Percentiles rank a stretch among this genome's conserved stretches.
Conservation (phyloP, 2,329 filamentous ascomycete species). For the Epichloe hybrida region DNA sequence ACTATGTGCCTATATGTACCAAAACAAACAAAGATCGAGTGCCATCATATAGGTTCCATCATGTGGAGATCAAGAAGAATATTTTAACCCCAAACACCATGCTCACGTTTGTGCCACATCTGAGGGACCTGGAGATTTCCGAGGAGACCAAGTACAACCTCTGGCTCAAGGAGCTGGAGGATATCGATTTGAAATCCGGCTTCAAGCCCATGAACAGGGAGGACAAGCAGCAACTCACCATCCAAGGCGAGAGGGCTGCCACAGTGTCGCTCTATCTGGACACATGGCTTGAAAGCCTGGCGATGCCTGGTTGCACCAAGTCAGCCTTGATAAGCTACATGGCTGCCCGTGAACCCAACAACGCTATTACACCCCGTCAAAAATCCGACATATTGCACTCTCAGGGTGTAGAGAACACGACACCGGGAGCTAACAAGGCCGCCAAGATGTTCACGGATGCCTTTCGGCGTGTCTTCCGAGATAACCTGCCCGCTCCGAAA, state of each 20-base stretch:
- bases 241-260: slow-evolving; percentile 37
- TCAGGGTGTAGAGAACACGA: slow-evolving; percentile 24
- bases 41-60: slow-evolving; percentile 45
- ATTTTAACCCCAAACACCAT: slow-evolving; percentile 46
- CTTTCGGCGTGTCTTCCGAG: slow-evolving; percentile 41
- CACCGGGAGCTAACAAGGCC: slow-evolving; percentile 28
- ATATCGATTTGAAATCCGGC: slow-evolving; percentile 43
- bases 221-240: slow-evolving; percentile 35
- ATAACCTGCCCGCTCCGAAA: slow-evolving; percentile 18
- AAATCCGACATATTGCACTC: slow-evolving; percentile 37
- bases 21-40: slow-evolving; percentile 38
- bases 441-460: slow-evolving; percentile 41
- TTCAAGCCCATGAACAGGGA: slow-evolving; percentile 40
- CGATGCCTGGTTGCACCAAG: slow-evolving; percentile 37
- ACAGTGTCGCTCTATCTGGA: slow-evolving; percentile 40
- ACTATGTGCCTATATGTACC: slow-evolving; percentile 30
- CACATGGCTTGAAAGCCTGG: slow-evolving; percentile 35
- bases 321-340: slow-evolving; percentile 39
- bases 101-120: slow-evolving; percentile 45
- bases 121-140: slow-evolving; percentile 41
- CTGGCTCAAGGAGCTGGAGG: slow-evolving; percentile 44
- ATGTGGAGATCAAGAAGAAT: slow-evolving; percentile 46
- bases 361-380: slow-evolving; percentile 39
- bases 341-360: slow-evolving; percentile 32
- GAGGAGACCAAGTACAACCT: slow-evolving; percentile 41